These are phyloP conservation scores for Phytopythium delawarense DNA, from an alignment of 352 stramenopile species.

Conservation along the genomic window DNA sequence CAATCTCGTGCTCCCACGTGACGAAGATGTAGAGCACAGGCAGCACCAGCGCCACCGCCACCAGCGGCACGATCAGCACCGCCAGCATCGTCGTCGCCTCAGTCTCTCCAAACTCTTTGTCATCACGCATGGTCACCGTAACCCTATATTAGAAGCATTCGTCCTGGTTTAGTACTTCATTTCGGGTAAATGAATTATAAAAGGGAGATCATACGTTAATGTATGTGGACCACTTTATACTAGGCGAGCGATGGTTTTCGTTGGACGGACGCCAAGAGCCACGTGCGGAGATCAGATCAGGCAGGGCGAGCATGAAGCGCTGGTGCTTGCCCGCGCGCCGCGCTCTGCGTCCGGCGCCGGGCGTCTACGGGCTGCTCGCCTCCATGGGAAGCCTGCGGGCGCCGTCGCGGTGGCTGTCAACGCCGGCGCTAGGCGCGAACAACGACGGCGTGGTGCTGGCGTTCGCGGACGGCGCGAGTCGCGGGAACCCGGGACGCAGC, in stretches of 20 bases:
- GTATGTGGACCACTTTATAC: too few relatives aligned
- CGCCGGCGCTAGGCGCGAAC: background rate
- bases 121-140: background rate
- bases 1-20: conserved; percentile 79
- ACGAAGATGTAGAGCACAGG: conserved; percentile 63
- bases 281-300: background rate
- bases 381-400: background rate
- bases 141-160: background rate
- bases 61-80: conserved; percentile 40
- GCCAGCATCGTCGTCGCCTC: conserved; percentile 10
- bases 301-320: background rate
- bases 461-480: conserved; percentile 65
- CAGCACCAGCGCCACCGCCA: conserved; percentile 45
- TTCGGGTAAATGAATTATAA: too few relatives aligned
- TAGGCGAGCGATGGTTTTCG: background rate
- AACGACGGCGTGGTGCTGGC: conserved; percentile 17
- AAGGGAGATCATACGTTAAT: background rate
- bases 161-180: background rate
- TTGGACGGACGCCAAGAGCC: background rate
- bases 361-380: background rate
- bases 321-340: background rate
- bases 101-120: background rate
- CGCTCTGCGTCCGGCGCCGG: background rate
- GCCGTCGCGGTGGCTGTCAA: background rate
- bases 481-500: conserved; percentile 61